phyloP scores from a whole-genome alignment of 345 rosid genomes.

The Clausena lansium region DNA sequence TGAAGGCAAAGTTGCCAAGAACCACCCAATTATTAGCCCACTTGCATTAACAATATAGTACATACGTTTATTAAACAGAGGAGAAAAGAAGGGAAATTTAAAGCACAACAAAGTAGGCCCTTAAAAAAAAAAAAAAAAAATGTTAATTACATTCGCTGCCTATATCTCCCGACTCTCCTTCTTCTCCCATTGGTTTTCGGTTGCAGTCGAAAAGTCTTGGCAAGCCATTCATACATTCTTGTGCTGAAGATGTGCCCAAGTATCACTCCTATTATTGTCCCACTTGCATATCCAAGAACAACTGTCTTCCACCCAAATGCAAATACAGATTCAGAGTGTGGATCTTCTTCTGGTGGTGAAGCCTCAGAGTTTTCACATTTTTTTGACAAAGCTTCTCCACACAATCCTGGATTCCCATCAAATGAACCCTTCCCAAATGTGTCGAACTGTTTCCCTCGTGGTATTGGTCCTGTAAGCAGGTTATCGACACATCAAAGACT shows the following conservation, averaged over 20 bases:
- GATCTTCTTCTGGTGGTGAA: slow-evolving; percentile 2
- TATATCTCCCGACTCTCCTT: not conserved
- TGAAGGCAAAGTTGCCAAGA: not conserved
- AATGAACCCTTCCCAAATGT: not conserved
- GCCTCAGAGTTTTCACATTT: not conserved
- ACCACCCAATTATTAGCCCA: not conserved
- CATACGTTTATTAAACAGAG: too few relatives aligned
- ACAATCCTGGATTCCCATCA: not conserved
- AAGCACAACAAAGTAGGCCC: too few relatives aligned
- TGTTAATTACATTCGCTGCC: not conserved
- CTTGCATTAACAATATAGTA: not conserved
- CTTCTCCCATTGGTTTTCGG: not conserved
- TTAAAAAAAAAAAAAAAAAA: not conserved
- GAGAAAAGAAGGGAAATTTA: too few relatives aligned
- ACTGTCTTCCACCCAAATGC: slow-evolving; percentile 11
- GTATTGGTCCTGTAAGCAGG: not conserved
- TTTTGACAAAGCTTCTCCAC: not conserved
- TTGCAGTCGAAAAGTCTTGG: not conserved
- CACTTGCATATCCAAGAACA: slow-evolving; percentile 10
- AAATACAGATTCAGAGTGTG: not conserved
- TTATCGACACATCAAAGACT: not conserved
- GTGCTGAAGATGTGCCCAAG: slow-evolving; percentile 1
- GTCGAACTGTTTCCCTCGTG: not conserved
- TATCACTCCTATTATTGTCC: slow-evolving; percentile 16
- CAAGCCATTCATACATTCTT: slow-evolving; percentile 12